Evolutionary conservation across 441 rosid species (phyloP), one percentile per base, ranked within the genome.

Genomic region (Metrosideros polymorpha): DNA sequence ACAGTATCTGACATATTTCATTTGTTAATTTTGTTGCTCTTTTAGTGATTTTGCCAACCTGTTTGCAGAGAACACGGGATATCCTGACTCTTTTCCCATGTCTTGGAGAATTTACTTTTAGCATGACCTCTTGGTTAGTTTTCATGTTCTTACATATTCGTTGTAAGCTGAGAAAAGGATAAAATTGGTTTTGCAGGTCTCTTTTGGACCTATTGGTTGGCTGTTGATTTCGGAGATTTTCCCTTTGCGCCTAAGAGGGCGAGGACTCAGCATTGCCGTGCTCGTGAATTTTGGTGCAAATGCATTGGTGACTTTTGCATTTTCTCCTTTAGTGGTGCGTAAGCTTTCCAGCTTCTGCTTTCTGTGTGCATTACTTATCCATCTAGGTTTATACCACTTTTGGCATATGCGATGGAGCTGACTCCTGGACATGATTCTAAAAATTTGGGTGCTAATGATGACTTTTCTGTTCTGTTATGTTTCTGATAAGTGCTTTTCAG

Each of bases 141-240:
- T 39, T 35, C n/a, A 22, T 35, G 43, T 71, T 39, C 47, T 39
- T 39, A 22, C 79, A 39, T 22, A 39, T 71, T 71, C 27, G 22
- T 22, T 82, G 24, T 56, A 24, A 25, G 30, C 61, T 45, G 4
- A 54, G 63, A 35, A 59, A 85, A 55, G 76, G 88, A 55, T 86
- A 56, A 87, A 84, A 87, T 86, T 83, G 82, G 42, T 88, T 87
- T 89, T 91, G 95, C 95, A 98, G 99, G 66, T 98, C 87, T 98
- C 99, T 18, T 98, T 98, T 94, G 99, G 99, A 50, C 99, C 99
- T 49, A 96, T 98, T 84, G 96, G 99, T 87, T 98, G 99, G 99
- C 93, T 96, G 90, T 96, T 98, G 99, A 95, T 98, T 86, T 96
- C 99, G 0, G 99, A 98, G 95, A 47, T 98, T 83, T 96, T 96